Conservation (phyloP, 257 asterid species). For the Nicotiana tabacum region DNA sequence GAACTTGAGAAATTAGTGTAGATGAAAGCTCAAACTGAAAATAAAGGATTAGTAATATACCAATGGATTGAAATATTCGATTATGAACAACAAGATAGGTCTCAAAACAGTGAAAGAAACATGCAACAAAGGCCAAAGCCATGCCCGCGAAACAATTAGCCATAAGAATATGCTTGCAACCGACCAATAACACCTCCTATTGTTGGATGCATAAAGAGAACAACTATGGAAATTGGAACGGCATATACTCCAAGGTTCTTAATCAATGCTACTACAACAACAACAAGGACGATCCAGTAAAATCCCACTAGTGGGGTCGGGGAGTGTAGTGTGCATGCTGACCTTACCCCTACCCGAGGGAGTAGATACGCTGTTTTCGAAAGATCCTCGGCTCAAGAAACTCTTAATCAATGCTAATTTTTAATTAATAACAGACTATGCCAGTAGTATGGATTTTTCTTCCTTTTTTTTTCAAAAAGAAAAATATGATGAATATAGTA, state of each 20-base stretch:
- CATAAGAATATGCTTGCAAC: neutral
- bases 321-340: too few relatives aligned
- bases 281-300: too few relatives aligned
- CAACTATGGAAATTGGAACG: neutral
- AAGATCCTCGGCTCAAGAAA: neutral
- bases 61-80: neutral
- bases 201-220: neutral
- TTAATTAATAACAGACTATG: conserved; percentile 1
- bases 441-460: neutral
- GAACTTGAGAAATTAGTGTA: neutral
- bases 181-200: neutral
- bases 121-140: neutral
- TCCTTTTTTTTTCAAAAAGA: neutral
- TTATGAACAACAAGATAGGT: neutral
- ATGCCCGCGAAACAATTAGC: neutral
- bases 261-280: neutral
- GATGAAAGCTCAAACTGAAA: neutral
- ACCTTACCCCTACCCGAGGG: too few relatives aligned
- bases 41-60: neutral
- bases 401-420: neutral
- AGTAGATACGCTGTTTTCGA: too few relatives aligned
- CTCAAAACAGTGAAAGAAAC: neutral
- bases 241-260: neutral
- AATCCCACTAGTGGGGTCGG: too few relatives aligned
- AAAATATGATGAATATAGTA: neutral